Evolutionary conservation across 2,329 filamentous ascomycete genomes (phyloP).

Genomic region (Ustilaginoidea virens): DNA sequence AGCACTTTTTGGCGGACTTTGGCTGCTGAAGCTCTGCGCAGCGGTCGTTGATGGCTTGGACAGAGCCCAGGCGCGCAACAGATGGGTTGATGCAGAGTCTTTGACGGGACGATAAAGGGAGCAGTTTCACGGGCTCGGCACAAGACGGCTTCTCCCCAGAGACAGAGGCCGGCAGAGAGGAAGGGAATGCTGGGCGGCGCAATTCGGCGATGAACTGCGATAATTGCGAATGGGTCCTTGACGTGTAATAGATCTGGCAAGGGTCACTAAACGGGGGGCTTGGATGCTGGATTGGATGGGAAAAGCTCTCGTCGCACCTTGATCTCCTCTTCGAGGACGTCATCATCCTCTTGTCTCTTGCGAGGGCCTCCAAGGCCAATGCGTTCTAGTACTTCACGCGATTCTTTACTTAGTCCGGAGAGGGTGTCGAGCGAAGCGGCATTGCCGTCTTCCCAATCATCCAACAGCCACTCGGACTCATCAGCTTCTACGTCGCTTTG

Average conservation of each 20-base stretch:
- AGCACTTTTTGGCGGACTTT: slow-evolving; percentile 43
- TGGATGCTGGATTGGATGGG: slow-evolving; percentile 2
- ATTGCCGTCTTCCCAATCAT: slow-evolving; percentile 45
- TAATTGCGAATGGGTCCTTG: slow-evolving; percentile 81
- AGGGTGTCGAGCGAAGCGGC: slow-evolving; percentile 20
- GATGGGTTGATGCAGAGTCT: slow-evolving; percentile 79
- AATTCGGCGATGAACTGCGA: slow-evolving; percentile 79
- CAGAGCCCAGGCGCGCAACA: slow-evolving; percentile 53
- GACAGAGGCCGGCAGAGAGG: slow-evolving; percentile 42
- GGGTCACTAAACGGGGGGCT: slow-evolving; percentile 16
- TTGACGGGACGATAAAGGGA: slow-evolving; percentile 75
- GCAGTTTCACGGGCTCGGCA: slow-evolving; percentile 48
- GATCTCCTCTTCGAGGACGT: slow-evolving; percentile 44
- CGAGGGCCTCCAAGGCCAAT: slow-evolving; percentile 31
- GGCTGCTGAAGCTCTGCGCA: slow-evolving; percentile 83
- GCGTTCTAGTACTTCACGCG: slow-evolving; percentile 55
- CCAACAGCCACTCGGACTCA: slow-evolving; percentile 59
- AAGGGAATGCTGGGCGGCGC: slow-evolving; percentile 59
- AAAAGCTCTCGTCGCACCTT: slow-evolving; percentile 34
- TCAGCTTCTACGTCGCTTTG: slow-evolving; percentile 23
- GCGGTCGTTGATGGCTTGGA: slow-evolving; percentile 80
- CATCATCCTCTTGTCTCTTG: slow-evolving; percentile 22
- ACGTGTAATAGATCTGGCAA: slow-evolving; percentile 68
- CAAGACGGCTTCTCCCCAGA: slow-evolving; percentile 11
- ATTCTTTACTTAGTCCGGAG: slow-evolving; percentile 57